Base-by-base conservation (phyloP, 2,329 filamentous ascomycete genomes). In the Alternaria burnsii region DNA sequence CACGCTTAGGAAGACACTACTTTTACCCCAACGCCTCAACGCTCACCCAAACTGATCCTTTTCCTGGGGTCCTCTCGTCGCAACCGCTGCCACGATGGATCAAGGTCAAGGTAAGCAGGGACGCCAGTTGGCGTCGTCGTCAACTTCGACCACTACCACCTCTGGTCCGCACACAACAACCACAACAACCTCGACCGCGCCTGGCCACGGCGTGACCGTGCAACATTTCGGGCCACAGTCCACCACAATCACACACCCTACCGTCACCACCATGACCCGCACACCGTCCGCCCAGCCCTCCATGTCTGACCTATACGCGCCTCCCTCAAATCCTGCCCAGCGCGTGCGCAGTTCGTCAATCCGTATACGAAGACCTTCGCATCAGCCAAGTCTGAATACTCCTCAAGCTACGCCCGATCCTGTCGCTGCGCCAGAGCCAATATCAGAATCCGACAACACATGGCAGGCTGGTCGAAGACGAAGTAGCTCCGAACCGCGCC, bases 401-500 rank as follows among this genome's bases (percentile, higher is more conserved):
- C 46, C 59, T 22, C 62, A 59, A 26, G 46, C 61, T 6, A 46
- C 34, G 6, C 51, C 38, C 18, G 51, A 36, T 11, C 32, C 41
- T 10, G 44, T 14, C 26, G 22, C 51, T 22, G 30, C 53, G 11
- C 53, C 41, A 12, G 22, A 56, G 18, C 48, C 63, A 11, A 28
- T 61, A 46, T 18, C 62, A 43, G 30, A 51, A 24, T 24, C 61
- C 16, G 61, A 69, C 20, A 60, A 62, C n/a, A 56, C 54, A 43
- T 68, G 63, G 59, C 57, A 66, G 28, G 58, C 59, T 26, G 70
- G 70, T 30, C 71, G 74, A 30, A 65, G 75, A 52, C 66, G 75
- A 50, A 76, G 73, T 59, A 76, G 68, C 55, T 76, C 74, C 4
- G 74, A 74, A 52, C 75, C 74, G 8, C 74, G 74, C 30, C 72